phyloP scores from a whole-genome alignment of 495 filamentous ascomycete species.

The Pyrenopolyporus hunteri region DNA sequence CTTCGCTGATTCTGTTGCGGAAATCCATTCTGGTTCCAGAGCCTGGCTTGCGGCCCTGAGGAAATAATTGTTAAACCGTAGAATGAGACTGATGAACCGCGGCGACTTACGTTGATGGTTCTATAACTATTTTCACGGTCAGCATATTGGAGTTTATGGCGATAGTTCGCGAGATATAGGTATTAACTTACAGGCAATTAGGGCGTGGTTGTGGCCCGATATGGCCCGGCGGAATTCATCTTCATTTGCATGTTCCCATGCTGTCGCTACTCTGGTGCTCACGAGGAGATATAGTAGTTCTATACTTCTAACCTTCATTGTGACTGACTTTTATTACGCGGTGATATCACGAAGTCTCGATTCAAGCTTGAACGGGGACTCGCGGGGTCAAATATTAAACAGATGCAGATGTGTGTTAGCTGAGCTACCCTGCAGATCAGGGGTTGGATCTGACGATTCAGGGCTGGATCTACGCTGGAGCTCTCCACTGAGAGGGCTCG shows the following conservation, averaged over 20 bases:
- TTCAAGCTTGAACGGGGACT: constrained; percentile 8
- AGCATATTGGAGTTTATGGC: background rate
- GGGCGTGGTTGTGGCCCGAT: constrained; percentile 40
- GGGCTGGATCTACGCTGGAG: constrained; percentile 31
- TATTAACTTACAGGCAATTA: constrained; percentile 57
- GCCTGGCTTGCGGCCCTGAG: constrained; percentile 45
- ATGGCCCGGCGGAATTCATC: constrained; percentile 41
- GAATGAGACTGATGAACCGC: background rate
- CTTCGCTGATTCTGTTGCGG: constrained; percentile 36
- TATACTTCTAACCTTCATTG: constrained; percentile 31
- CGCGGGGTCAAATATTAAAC: constrained; percentile 32
- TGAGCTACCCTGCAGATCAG: constrained; percentile 38
- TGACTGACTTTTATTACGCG: background rate
- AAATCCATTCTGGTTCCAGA: constrained; percentile 49
- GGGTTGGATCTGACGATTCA: constrained; percentile 36
- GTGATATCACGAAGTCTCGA: background rate
- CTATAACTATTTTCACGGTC: constrained; percentile 19
- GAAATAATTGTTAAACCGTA: background rate
- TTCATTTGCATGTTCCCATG: constrained; percentile 48
- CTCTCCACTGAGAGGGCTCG: constrained; percentile 22
- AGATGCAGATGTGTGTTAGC: background rate
- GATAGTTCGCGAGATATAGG: background rate
- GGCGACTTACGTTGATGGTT: constrained; percentile 43
- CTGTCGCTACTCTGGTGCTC: constrained; percentile 5
- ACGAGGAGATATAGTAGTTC: constrained; percentile 25